Evolutionary conservation across 257 asterid species (phyloP), one percentile per base, ranked within the genome.

Genomic region (Gardenia jasminoides): DNA sequence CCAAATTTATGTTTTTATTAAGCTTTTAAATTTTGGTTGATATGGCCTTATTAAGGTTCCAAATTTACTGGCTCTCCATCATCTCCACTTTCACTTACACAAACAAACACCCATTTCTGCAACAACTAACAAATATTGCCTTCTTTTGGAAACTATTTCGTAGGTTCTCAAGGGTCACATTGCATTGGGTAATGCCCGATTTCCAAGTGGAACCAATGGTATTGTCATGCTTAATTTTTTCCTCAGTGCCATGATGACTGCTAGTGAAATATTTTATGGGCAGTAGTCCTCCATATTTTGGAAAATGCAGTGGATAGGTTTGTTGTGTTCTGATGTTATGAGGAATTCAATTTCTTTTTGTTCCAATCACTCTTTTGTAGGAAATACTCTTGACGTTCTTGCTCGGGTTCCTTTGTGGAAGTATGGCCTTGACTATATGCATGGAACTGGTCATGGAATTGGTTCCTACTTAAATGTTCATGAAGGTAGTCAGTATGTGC

Each of bases 161-260:
- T 86, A 95, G 99, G 99, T 95, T 92, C 96, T 95, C 80, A 93
- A 93, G 91, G 98, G 99, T 50, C 99, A 95, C 79, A 87, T 95
- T 82, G 92, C 90, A 74, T 81, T 95, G 92, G 97, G 95, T n/a
- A 91, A 86, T 89, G 99, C 98, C 81, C 88, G 93, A 86, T 95
- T 95, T 86, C 98, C 99, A 20, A 90, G 70, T 71, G 99, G 99
- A 86, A 93, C 98, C 72, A 89, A 91, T 61, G 99, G 99, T 95
- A 92, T 26, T 82, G 47, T 30, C 30, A n/a, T 71, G 67, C 76
- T 78, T 84, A 65, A 20, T 50, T 48, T 75, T 78, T 72, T 78
- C 59, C 44, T 31, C 67, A 39, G 24, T 58, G 1, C 6, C 20
- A 22, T 54, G 12, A 78, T 19, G 47, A 47, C 30, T 28, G 28